These are phyloP conservation scores for Allium sativum DNA, from an alignment of 106 monocot species.

Conservation along the genomic window DNA sequence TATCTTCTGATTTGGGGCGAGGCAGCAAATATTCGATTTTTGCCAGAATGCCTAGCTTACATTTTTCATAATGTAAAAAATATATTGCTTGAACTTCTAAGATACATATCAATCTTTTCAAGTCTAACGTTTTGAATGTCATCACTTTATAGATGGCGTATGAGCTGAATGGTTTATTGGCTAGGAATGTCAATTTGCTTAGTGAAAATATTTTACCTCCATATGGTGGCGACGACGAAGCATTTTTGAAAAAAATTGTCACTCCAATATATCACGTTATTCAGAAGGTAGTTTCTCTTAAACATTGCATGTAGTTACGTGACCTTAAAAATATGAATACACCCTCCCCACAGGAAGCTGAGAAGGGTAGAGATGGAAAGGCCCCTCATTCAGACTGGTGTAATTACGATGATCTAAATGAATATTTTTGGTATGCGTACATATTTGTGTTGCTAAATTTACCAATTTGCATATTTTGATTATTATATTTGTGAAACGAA, in stretches of 20 bases:
- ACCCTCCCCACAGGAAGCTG: conserved; percentile 62
- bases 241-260: too few relatives aligned
- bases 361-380: conserved; percentile 81
- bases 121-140: neutral
- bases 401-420: too few relatives aligned
- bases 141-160: conserved; percentile 73
- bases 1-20: too few relatives aligned
- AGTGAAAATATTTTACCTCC: conserved; percentile 90
- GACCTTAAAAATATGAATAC: too few relatives aligned
- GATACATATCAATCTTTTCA: too few relatives aligned
- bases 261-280: too few relatives aligned
- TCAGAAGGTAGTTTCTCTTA: conserved; percentile 41
- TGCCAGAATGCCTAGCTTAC: conserved; percentile 96
- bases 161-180: conserved; percentile 82
- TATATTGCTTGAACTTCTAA: too few relatives aligned
- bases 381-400: conserved; percentile 79
- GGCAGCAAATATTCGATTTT: conserved; percentile 80
- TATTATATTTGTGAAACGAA: conserved; percentile 59
- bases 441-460: too few relatives aligned
- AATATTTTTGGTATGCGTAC: conserved; percentile 51
- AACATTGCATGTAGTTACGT: too few relatives aligned
- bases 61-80: too few relatives aligned
- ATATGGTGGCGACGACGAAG: conserved; percentile 92
- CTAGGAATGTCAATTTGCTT: conserved; percentile 85
- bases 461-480: neutral